Percentiles rank a stretch among this genome's conserved stretches.
Evolutionary conservation across 768 basidiomycete genomes (phyloP).

Genomic region (Rhizopogon roseolus): DNA sequence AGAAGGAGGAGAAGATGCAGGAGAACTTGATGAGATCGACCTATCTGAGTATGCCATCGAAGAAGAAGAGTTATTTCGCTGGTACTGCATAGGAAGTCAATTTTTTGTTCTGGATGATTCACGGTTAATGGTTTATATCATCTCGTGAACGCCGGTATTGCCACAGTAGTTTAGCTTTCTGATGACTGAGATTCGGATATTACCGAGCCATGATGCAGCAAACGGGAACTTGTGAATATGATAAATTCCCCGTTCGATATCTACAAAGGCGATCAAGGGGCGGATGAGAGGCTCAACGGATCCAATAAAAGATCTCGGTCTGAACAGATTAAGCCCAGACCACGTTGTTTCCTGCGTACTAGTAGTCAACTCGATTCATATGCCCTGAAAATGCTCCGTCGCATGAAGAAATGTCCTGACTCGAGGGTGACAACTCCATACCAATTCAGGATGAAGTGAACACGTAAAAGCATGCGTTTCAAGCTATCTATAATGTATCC

Average conservation of each 20-base stretch:
- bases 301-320: conserved; percentile 10
- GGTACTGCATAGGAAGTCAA: conserved; percentile 24
- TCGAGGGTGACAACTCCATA: conserved; percentile 17
- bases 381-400: conserved; percentile 11
- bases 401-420: conserved; percentile 27
- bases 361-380: conserved; percentile 20
- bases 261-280: conserved; percentile 28
- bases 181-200: conserved; percentile 25
- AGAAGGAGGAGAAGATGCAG: conserved; percentile 24
- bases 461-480: conserved; percentile 25
- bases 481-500: conserved; percentile 19
- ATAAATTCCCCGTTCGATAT: conserved; percentile 27
- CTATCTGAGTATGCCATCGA: conserved; percentile 29
- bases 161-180: conserved; percentile 16
- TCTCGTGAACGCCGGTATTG: conserved; percentile 18
- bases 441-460: conserved; percentile 17
- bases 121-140: conserved; percentile 19
- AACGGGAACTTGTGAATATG: conserved; percentile 27
- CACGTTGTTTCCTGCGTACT: conserved; percentile 31
- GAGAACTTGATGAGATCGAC: conserved; percentile 28
- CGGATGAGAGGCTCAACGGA: conserved; percentile 21
- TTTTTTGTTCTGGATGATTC: conserved; percentile 9
- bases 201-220: conserved; percentile 30
- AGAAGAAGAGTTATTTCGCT: conserved; percentile 23
- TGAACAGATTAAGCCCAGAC: conserved; percentile 20